phyloP scores from a whole-genome alignment of 2,329 filamentous ascomycete species.

The Elsinoe arachidis region DNA sequence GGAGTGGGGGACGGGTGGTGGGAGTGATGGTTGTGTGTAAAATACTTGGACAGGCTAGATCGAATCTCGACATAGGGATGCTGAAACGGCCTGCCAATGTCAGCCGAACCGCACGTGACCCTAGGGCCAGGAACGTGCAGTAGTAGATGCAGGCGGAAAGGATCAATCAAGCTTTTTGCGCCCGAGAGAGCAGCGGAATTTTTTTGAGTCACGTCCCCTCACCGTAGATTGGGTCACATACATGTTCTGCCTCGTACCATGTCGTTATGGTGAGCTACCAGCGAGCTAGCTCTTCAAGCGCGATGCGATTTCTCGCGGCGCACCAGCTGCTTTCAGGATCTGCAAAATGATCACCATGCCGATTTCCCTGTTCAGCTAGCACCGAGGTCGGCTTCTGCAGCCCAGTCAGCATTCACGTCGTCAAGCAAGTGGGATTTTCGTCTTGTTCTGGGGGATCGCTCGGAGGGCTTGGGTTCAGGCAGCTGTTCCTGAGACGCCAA shows the following conservation, averaged over 20 bases:
- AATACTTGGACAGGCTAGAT: slow-evolving; percentile 11
- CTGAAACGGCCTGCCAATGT: slow-evolving; percentile 6
- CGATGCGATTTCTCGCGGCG: neutral
- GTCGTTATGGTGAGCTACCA: slow-evolving; percentile 1
- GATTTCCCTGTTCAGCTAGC: neutral
- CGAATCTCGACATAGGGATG: slow-evolving; percentile 10
- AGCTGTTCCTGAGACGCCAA: neutral
- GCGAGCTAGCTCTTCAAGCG: neutral
- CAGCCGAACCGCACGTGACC: slow-evolving; percentile 1
- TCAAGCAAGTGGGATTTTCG: slow-evolving; percentile 3
- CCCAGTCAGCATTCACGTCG: slow-evolving; percentile 2
- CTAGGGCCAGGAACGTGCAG: slow-evolving; percentile 1
- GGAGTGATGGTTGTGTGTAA: slow-evolving; percentile 9
- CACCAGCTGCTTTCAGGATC: neutral
- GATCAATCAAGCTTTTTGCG: slow-evolving; percentile 11
- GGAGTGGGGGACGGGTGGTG: slow-evolving; percentile 5
- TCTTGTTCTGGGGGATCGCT: slow-evolving; percentile 1
- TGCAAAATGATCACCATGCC: neutral
- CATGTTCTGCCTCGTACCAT: neutral
- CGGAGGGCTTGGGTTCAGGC: neutral
- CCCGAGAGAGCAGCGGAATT: slow-evolving; percentile 3
- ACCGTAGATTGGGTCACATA: slow-evolving; percentile 7
- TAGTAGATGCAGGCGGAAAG: neutral
- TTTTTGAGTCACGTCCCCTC: slow-evolving; percentile 10
- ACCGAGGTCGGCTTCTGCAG: slow-evolving; percentile 1